Percentiles rank a stretch among this genome's conserved stretches.
These are phyloP conservation scores for Cyberlindnera meyerae DNA, from an alignment of 805 yeast species.

Conservation along the genomic window DNA sequence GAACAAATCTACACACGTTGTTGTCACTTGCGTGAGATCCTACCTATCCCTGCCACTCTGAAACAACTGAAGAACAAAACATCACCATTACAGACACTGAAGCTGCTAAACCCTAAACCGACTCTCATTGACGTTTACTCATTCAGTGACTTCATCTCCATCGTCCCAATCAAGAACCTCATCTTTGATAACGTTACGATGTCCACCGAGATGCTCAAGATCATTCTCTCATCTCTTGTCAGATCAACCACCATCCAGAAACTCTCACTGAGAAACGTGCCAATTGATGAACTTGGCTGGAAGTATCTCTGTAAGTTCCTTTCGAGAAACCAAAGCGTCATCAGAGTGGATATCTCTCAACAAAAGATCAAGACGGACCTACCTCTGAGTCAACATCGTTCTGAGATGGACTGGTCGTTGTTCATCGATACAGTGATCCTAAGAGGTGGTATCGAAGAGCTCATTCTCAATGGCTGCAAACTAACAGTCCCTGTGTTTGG, in stretches of 20 bases:
- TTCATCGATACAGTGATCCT: conserved; percentile 63
- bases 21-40: conserved; percentile 85
- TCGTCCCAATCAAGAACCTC: conserved; percentile 75
- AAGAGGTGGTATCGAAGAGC: conserved; percentile 75
- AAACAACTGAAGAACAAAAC: conserved; percentile 75
- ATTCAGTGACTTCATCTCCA: conserved; percentile 80
- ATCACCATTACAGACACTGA: conserved; percentile 67
- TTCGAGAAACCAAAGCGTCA: conserved; percentile 52
- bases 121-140: conserved; percentile 83
- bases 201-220: conserved; percentile 70
- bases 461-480: conserved; percentile 76
- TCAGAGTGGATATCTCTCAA: conserved; percentile 68
- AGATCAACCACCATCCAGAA: conserved; percentile 65
- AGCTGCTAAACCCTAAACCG: conserved; percentile 82
- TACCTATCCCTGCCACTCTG: conserved; percentile 87
- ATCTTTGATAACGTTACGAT: conserved; percentile 76
- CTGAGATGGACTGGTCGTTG: conserved; percentile 79
- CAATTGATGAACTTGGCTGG: conserved; percentile 74
- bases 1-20: conserved; percentile 86
- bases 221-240: conserved; percentile 64
- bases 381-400: conserved; percentile 40
- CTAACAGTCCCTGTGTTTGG: conserved; percentile 52
- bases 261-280: conserved; percentile 72
- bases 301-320: conserved; percentile 69
- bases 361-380: conserved; percentile 37